Conservation (phyloP, 805 yeast genomes). For the Schwanniomyces yamadae region DNA sequence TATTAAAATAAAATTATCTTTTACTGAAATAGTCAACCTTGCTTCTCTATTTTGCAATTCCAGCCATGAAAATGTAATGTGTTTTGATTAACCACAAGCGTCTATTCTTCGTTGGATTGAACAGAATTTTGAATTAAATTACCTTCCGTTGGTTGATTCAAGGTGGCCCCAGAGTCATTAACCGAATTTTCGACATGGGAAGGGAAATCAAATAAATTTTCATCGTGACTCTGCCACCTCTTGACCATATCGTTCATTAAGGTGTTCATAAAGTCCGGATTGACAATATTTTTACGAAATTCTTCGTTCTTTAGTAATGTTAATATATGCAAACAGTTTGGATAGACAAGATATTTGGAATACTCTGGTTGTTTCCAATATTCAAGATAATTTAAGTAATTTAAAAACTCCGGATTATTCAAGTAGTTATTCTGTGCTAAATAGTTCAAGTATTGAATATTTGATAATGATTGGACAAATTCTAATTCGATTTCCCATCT, state of each 20-base stretch:
- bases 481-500: conserved; percentile 90
- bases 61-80: too few relatives aligned
- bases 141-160: too few relatives aligned
- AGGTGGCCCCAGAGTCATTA: too few relatives aligned
- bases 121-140: too few relatives aligned
- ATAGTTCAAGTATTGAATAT: conserved; percentile 81
- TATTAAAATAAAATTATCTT: too few relatives aligned
- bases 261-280: conserved; percentile 55
- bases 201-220: conserved; percentile 5
- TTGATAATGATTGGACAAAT: conserved; percentile 90
- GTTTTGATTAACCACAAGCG: too few relatives aligned
- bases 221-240: conserved; percentile 53
- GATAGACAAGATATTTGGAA: conserved; percentile 72
- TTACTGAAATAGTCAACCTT: too few relatives aligned
- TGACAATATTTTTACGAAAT: conserved; percentile 54
- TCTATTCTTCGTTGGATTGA: too few relatives aligned
- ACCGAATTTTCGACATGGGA: too few relatives aligned
- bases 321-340: conserved; percentile 82
- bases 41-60: too few relatives aligned
- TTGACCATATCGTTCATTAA: conserved; percentile 75
- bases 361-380: conserved; percentile 81
- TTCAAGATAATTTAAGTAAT: conserved; percentile 75
- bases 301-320: conserved; percentile 55
- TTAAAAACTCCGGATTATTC: conserved; percentile 67
- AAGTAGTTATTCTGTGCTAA: conserved; percentile 81